Base-by-base conservation (phyloP, 805 yeast genomes). In the Candida montana region DNA sequence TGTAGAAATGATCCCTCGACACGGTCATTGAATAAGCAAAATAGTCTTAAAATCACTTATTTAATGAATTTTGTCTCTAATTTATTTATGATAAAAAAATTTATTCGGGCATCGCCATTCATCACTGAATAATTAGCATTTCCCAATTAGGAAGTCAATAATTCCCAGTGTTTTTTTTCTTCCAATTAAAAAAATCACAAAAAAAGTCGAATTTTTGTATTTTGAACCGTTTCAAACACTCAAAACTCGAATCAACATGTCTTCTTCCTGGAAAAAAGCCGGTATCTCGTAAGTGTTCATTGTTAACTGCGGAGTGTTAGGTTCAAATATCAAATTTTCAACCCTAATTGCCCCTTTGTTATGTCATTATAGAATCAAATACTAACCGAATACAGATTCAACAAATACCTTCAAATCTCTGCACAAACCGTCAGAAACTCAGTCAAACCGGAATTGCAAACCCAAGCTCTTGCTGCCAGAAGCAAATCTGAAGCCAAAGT, bases 391-490 rank as follows among this genome's bases (percentile, higher is more conserved):
- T 33, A 28, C 35, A 35, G 83, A 52, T 79, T 83, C 73, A 87
- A 86, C 83, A 85, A 82, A 66, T 91, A 91, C 69, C 75, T 90
- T 66, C 78, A 95, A 53, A 75, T 91, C 61, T 86, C 96, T 60
- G 95, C 96, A 61, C 80, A 80, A 64, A 77, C 95, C 49, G 78
- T 88, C 55, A 88, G 97, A 73, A 72, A 75, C 57, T 82, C 96
- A 39, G 78, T 91, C 64, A 91, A 91, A 74, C 80, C 89, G 51
- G 96, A 90, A 59, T 65, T 78, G 62, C 85, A 83, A 65, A 83
- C 77, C 50, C 75, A 72, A 47, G 83, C 83, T 52, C 71, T 68
- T 35, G 77, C 79, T 58, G 77, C 74, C 64, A 85, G 95, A 74
- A 81, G 81, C 54, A 51, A 66, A 58, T 67, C 84, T 50, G 98